Evolutionary conservation across 768 basidiomycete genomes (phyloP), one percentile per base, ranked within the genome.

Genomic region (Pisolithus marmoratus): DNA sequence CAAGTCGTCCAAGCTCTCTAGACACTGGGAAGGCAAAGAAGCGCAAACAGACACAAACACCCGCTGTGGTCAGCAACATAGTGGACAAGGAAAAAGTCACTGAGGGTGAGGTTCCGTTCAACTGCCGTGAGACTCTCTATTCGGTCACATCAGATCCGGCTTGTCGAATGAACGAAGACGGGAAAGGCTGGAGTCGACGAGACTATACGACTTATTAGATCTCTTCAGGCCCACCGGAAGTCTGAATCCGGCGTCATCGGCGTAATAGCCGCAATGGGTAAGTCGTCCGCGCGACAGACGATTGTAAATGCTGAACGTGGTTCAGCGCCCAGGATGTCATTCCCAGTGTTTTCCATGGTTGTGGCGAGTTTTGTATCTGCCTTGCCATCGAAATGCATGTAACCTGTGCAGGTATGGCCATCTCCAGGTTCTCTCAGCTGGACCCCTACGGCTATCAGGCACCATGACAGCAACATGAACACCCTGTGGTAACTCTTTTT

Each of bases 141-240:
- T 87, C 84, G 0, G 71, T 88, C n/a, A 82, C 82, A 6, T 85
- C 83, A 52, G 83, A 84, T 61, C 80, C 87, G 45, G 65, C 84
- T 8, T 78, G 80, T 64, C 73, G 83, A 67, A 75, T 70, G 52
- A 66, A 60, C 6, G 65, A 68, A n/a, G 65, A 63, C 31, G 60
- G 63, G 65, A 51, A 63, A 72, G 48, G 60, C 67, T 4, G 64
- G 64, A 23, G 34, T 56, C 1, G 47, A 62, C 5, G 66, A 67
- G 42, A 72, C 59, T 70, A 14, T 78, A 80, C 52, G 67, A 68
- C 43, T 50, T 90, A 48, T 48, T 66, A 12, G 83, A 84, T 58
- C 69, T 94, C 47, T 89, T 90, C 76, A 71, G 63, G 60, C 82
- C 90, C 44, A 82, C 94, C 69, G 84, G 81, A 17, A 55, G 58